Conservation (phyloP, 768 basidiomycete genomes). For the Tricholomella constricta region DNA sequence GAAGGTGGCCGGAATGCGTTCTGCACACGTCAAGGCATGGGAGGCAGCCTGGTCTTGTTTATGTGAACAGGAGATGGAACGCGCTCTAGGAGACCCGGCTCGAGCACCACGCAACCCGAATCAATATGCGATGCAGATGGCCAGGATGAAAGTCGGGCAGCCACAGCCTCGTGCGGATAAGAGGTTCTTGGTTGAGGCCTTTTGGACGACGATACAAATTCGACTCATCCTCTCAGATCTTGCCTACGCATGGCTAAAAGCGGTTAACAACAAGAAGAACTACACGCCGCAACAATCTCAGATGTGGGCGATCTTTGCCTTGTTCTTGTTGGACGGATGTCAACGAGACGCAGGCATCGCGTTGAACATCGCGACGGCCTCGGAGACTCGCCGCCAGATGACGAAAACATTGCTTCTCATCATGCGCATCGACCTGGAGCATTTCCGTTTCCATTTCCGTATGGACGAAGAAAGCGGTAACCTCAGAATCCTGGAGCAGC, state of each 20-base stretch:
- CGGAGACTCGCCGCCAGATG: constrained; percentile 55
- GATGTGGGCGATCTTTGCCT: constrained; percentile 48
- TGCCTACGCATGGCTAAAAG: constrained; percentile 41
- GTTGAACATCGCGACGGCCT: constrained; percentile 44
- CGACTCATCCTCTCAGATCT: constrained; percentile 53
- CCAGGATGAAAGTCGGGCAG: constrained; percentile 55
- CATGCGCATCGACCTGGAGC: constrained; percentile 50
- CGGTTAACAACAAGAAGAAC: constrained; percentile 18
- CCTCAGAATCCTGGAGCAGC: constrained; percentile 18
- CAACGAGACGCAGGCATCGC: constrained; percentile 48
- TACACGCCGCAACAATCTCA: constrained; percentile 30
- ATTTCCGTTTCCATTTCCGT: constrained; percentile 48
- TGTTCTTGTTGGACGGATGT: constrained; percentile 51
- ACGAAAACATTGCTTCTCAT: constrained; percentile 43
- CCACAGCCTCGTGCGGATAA: constrained; percentile 59
- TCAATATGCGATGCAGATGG: constrained; percentile 52
- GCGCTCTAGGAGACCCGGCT: constrained; percentile 29
- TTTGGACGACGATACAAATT: constrained; percentile 54
- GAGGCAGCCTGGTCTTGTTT: constrained; percentile 59
- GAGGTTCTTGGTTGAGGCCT: constrained; percentile 61
- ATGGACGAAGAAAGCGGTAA: constrained; percentile 31
- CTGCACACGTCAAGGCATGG: constrained; percentile 61
- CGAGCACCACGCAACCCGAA: constrained; percentile 42
- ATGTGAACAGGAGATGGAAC: constrained; percentile 47
- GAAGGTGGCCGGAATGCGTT: constrained; percentile 46